Percentiles rank a stretch among this genome's conserved stretches.
These are phyloP conservation scores for Mollisiaceae sp. DNA, from an alignment of 2,329 filamentous ascomycete species.

Conservation along the genomic window DNA sequence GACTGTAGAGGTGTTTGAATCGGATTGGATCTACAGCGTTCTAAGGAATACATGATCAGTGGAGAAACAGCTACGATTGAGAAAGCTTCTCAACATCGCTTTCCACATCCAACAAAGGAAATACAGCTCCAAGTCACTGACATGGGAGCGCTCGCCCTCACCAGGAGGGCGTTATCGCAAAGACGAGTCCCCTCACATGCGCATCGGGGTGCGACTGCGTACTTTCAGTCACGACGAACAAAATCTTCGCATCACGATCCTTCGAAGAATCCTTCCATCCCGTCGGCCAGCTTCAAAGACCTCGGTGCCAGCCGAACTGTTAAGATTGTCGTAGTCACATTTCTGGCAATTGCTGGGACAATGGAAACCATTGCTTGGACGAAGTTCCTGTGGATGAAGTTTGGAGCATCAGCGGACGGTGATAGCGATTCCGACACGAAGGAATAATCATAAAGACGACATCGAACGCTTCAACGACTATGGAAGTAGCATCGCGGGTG, in stretches of 20 bases:
- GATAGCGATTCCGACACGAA: conserved; percentile 1
- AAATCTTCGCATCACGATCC: background rate
- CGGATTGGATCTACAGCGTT: too few species aligned
- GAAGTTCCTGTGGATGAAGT: conserved; percentile 20
- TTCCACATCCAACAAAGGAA: background rate
- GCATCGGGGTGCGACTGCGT: background rate
- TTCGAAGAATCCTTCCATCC: background rate
- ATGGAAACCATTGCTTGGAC: conserved; percentile 20
- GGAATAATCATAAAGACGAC: background rate
- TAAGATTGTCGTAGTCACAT: conserved; percentile 22
- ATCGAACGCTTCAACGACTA: background rate
- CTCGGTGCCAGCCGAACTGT: conserved; percentile 26
- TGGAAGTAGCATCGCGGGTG: background rate
- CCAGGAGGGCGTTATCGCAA: background rate
- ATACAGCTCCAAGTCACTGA: background rate
- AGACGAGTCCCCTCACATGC: background rate
- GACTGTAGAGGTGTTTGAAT: too few species aligned
- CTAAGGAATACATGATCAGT: too few species aligned
- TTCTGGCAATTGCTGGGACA: conserved; percentile 19
- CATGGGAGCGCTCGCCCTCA: background rate
- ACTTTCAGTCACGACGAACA: conserved; percentile 2
- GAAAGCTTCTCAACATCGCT: too few species aligned
- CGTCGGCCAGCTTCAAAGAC: conserved; percentile 20
- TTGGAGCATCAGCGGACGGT: background rate
- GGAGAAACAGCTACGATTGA: too few species aligned